Evolutionary conservation across 441 rosid species (phyloP).

Genomic region (Gossypium schwendimanii): DNA sequence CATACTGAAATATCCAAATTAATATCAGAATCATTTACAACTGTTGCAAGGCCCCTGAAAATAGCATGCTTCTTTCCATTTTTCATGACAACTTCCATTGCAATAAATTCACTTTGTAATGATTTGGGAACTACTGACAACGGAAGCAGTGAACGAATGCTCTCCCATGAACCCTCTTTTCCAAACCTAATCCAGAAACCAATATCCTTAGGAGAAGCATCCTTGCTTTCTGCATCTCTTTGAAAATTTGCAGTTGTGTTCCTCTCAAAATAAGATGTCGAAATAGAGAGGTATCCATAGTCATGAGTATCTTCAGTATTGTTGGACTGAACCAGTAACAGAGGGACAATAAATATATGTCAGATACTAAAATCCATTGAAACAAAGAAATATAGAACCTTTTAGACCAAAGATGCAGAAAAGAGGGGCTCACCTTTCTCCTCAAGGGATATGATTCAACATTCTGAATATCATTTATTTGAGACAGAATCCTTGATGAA

Average conservation of each 20-base stretch:
- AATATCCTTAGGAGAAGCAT: constrained; percentile 47
- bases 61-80: constrained; percentile 92
- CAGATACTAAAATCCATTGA: neutral
- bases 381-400: neutral
- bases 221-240: constrained; percentile 42
- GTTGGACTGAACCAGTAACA: constrained; percentile 41
- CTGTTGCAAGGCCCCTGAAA: constrained; percentile 85
- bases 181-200: constrained; percentile 88
- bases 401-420: neutral
- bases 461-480: constrained; percentile 46
- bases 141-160: constrained; percentile 84
- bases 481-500: constrained; percentile 74
- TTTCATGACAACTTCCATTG: constrained; percentile 83
- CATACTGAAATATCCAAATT: constrained; percentile 63
- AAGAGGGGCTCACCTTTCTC: constrained; percentile 54
- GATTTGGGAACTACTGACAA: constrained; percentile 72
- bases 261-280: constrained; percentile 81
- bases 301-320: constrained; percentile 46
- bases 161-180: constrained; percentile 68
- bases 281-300: constrained; percentile 60
- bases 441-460: constrained; percentile 52
- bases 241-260: constrained; percentile 43
- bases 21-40: constrained; percentile 81
- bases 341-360: constrained; percentile 6
- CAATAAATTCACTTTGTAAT: constrained; percentile 58